phyloP scores from a whole-genome alignment of 768 basidiomycete genomes.

The Dendrothele bispora region DNA sequence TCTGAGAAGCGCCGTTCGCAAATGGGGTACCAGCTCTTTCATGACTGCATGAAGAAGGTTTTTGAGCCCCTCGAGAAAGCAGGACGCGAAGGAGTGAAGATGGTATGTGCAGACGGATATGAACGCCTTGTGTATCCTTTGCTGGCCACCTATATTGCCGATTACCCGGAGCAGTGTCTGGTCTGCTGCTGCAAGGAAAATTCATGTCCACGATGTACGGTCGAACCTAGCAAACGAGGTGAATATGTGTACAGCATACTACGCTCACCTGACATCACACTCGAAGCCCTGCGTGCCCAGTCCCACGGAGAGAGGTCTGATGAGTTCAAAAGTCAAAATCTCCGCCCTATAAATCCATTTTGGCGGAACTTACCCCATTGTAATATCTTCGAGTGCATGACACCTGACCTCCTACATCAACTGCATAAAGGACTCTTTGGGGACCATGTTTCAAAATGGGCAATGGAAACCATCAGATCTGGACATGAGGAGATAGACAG shows the following conservation, averaged over 20 bases:
- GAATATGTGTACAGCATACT: conserved; percentile 3
- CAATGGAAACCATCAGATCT: conserved; percentile 10
- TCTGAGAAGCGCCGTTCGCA: conserved; percentile 12
- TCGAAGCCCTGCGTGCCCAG: conserved; percentile 2
- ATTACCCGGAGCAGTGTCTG: conserved; percentile 38
- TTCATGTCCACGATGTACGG: conserved; percentile 26
- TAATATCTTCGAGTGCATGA: conserved; percentile 31
- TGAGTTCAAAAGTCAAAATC: conserved; percentile 13
- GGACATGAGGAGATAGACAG: conserved; percentile 25
- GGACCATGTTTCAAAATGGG: conserved; percentile 34
- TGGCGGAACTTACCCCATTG: conserved; percentile 36
- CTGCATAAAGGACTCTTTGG: conserved; percentile 41
- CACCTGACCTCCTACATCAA: conserved; percentile 41
- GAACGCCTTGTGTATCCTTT: conserved; percentile 27
- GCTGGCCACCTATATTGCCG: conserved; percentile 33
- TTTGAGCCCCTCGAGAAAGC: conserved; percentile 27
- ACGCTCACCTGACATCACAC: conserved; percentile 10
- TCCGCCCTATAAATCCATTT: conserved; percentile 30
- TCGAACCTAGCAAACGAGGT: conserved; percentile 20
- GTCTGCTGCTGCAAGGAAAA: conserved; percentile 22
- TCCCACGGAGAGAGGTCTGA: conserved; percentile 4
- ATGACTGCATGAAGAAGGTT: conserved; percentile 27
- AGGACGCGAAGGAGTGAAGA: conserved; percentile 26
- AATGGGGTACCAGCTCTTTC: conserved; percentile 29
- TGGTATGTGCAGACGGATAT: conserved; percentile 30